Evolutionary conservation across 805 yeast genomes (phyloP), one percentile per base, ranked within the genome.

Genomic region (Metschnikowia vanudenii): DNA sequence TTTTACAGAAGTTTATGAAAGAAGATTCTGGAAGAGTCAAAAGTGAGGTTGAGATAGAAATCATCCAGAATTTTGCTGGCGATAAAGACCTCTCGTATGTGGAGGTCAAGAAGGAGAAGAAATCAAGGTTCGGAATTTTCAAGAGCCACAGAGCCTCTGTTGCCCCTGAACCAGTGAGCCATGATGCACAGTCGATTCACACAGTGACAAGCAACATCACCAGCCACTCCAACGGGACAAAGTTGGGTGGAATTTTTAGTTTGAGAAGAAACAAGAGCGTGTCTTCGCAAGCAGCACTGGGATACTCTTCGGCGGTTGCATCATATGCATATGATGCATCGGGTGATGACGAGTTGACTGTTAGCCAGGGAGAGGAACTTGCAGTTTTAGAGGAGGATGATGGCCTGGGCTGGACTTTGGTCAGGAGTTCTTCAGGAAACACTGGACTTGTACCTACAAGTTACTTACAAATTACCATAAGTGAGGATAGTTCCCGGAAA

Each of bases 331-430:
- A 88, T 62, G 64, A 70, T 5, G 82, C 90, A 1, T 66, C 77
- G 10, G 96, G 90, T 3, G 79, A 74, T 19, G 97, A 90, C 59
- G 98, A 94, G 66, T 70, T 82, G 1, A 63, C 80, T 1, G 69
- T 91, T 0, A 43, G 59, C 5, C 75, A 79, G 0, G 90, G 91
- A 10, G 95, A 86, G 26, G 58, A 63, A 1, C 66, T 91, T 34
- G 68, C 68, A 3, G 75, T 92, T 3, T 45, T 83, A 0, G 82
- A 79, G 41, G 68, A 69, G 1, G 98, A 94, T 61, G 91, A 88
- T 52, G 97, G 97, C 0, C 81, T 88, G 14, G 99, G 99, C 0
- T 92, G 99, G 99, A 85, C 96, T 1, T 67, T 70, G 54, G 80
- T 90, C 14, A 39, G 52, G 18, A 56, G 55, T n/a, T 33, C 46